These are phyloP conservation scores for Chlorophyllum brunneum DNA, from an alignment of 768 basidiomycete species.

Conservation along the genomic window DNA sequence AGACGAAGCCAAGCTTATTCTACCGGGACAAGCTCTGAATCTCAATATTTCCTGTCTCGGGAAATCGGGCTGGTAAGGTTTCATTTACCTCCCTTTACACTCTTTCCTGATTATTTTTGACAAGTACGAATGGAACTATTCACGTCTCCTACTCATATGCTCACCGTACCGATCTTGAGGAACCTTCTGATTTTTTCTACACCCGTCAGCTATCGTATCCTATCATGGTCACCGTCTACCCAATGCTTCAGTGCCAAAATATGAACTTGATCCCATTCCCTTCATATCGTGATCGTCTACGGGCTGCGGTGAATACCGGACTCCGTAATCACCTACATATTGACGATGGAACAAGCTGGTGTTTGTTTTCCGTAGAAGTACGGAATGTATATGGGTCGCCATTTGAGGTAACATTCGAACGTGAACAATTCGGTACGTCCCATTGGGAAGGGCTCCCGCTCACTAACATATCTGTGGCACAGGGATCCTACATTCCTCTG, in stretches of 20 bases:
- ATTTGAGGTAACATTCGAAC: slow-evolving; percentile 81
- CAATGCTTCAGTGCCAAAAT: slow-evolving; percentile 83
- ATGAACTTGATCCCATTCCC: slow-evolving; percentile 79
- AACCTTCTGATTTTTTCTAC: slow-evolving; percentile 57
- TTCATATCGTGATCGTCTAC: slow-evolving; percentile 24
- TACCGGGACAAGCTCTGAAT: slow-evolving; percentile 67
- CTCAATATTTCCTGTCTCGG: slow-evolving; percentile 76
- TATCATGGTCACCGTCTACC: slow-evolving; percentile 90
- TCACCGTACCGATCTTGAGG: slow-evolving; percentile 37
- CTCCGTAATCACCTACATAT: slow-evolving; percentile 30
- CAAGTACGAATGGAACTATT: slow-evolving; percentile 73
- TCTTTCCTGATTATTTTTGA: slow-evolving; percentile 12
- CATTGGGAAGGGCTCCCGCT: not conserved
- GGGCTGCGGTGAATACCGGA: slow-evolving; percentile 20
- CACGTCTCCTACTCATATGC: slow-evolving; percentile 81
- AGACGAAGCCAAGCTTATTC: slow-evolving; percentile 46
- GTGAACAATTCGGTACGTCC: slow-evolving; percentile 55
- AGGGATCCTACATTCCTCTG: slow-evolving; percentile 40
- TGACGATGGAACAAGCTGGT: slow-evolving; percentile 64
- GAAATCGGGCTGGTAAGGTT: slow-evolving; percentile 87
- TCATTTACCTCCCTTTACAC: not conserved
- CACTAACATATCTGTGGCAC: slow-evolving; percentile 2
- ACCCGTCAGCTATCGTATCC: slow-evolving; percentile 87
- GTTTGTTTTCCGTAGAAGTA: slow-evolving; percentile 87
- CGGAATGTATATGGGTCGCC: slow-evolving; percentile 88